Base-by-base conservation (phyloP, 305 asterid genomes). In the Striga hermonthica region DNA sequence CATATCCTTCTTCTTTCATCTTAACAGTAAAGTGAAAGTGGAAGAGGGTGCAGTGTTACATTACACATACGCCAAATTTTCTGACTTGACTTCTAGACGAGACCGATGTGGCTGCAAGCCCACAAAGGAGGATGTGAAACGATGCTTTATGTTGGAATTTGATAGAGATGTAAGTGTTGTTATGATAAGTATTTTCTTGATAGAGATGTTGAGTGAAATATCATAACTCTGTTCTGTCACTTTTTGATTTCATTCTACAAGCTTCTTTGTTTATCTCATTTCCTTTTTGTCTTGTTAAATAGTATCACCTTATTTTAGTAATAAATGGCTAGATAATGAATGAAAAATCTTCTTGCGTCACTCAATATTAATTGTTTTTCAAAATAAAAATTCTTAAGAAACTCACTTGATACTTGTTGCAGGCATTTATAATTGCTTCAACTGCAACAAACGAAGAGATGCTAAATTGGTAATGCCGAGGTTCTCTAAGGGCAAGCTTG, bases 51-150 rank as follows among this genome's bases (percentile, higher is more conserved):
- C 98, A 68, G 95, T 91, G 61, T 74, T 91, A 73, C 98, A 91
- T 72, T 91, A 79, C 76, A 89, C 98, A 65, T 89, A 91, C 69
- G 66, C 98, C 59, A 89, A 87, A 74, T 91, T 83, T 67, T 84
- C 95, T 14, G 98, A 89, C 82, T 77, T 92, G 82, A 89, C 98
- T 50, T 92, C 97, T 60, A 82, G 97, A 67, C 85, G 98, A 58
- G 97, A 92, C 83, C 86, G 97, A 62, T 92, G 98, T 80, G 95
- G 91, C 67, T 92, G 97, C 75, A 92, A 89, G 79, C 98, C 97
- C 63, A 92, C 97, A 3, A 89, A 86, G 74, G 93, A 92, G 53
- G 98, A 87, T 53, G 95, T 87, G 54, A 89, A 92, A 68, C 78
- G 96, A 70, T 89, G 98, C 80, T 89, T 91, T 75, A 91, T 91